Percentiles rank a stretch among this genome's conserved stretches.
phyloP scores from a whole-genome alignment of 2,329 filamentous ascomycete genomes.

The Plectosphaerella plurivora region DNA sequence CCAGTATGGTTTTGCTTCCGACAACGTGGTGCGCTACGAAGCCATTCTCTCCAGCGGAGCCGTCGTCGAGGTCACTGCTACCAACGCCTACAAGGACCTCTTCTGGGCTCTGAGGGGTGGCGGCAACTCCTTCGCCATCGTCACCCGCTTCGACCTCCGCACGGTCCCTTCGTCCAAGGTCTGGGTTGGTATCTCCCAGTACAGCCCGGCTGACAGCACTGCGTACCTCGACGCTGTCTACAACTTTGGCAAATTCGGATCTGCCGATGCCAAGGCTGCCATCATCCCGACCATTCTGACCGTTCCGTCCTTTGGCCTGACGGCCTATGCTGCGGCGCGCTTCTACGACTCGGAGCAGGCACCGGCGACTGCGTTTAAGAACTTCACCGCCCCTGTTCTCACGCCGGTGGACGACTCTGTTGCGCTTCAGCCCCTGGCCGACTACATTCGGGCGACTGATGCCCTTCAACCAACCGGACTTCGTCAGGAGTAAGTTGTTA shows the following conservation, averaged over 20 bases:
- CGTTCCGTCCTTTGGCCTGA: constrained; percentile 9
- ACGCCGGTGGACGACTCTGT: constrained; percentile 8
- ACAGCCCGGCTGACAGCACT: too few species aligned
- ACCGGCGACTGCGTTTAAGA: constrained; percentile 8
- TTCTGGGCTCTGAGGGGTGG: constrained; percentile 31
- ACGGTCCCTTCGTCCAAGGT: background rate
- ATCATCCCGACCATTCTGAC: constrained; percentile 12
- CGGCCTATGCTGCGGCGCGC: constrained; percentile 9
- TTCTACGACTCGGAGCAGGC: constrained; percentile 11
- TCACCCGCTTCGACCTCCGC: constrained; percentile 23
- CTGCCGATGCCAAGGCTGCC: constrained; percentile 9
- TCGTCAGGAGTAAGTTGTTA: constrained; percentile 7
- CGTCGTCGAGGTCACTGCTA: background rate
- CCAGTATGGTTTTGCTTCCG: constrained; percentile 19
- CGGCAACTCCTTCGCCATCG: constrained; percentile 28
- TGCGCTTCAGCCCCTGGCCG: constrained; percentile 8
- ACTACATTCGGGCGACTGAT: constrained; percentile 9
- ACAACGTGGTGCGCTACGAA: constrained; percentile 1
- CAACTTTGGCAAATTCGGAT: constrained; percentile 12
- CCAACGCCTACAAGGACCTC: constrained; percentile 21
- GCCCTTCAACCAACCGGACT: constrained; percentile 11
- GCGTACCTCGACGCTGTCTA: constrained; percentile 12
- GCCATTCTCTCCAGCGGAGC: constrained; percentile 13
- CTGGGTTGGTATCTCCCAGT: constrained; percentile 3
- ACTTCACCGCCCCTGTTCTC: constrained; percentile 10